Percentiles rank a stretch among this genome's conserved stretches.
These are phyloP conservation scores for Sordariomycetes sp. DNA, from an alignment of 2,329 filamentous ascomycete species.

Conservation along the genomic window DNA sequence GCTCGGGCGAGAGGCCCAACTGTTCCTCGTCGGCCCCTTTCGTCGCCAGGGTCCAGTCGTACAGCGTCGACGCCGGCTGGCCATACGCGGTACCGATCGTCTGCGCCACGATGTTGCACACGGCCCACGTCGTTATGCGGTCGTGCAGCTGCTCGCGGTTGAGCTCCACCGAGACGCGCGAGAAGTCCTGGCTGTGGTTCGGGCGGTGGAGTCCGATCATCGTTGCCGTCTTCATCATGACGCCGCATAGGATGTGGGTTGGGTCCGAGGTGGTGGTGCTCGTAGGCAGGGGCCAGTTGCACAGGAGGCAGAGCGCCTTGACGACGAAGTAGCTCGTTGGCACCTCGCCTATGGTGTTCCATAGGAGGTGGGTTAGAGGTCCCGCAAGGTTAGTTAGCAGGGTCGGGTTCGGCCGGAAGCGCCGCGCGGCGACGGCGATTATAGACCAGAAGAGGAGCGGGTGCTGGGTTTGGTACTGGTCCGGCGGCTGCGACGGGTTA, in stretches of 20 bases:
- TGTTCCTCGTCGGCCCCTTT: constrained; percentile 47
- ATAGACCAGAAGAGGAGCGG: constrained; percentile 81
- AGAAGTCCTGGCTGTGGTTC: constrained; percentile 76
- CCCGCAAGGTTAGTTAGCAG: constrained; percentile 59
- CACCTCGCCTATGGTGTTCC: constrained; percentile 67
- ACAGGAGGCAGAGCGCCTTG: constrained; percentile 69
- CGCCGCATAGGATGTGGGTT: constrained; percentile 69
- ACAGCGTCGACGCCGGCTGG: constrained; percentile 67
- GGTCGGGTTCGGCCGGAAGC: constrained; percentile 52
- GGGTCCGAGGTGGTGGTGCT: constrained; percentile 71
- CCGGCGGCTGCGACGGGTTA: constrained; percentile 53
- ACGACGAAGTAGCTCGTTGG: constrained; percentile 72
- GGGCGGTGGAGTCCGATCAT: constrained; percentile 74
- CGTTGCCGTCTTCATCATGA: constrained; percentile 82
- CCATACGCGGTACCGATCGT: constrained; percentile 75
- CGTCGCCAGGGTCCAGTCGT: constrained; percentile 61
- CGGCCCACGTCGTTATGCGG: constrained; percentile 70
- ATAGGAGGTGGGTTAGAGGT: constrained; percentile 60
- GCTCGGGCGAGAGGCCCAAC: constrained; percentile 47
- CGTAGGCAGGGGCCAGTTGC: constrained; percentile 75
- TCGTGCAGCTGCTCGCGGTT: constrained; percentile 73
- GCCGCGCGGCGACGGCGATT: constrained; percentile 62
- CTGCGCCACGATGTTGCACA: constrained; percentile 76
- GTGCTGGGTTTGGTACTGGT: constrained; percentile 67
- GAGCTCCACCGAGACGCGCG: constrained; percentile 61